phyloP scores from a whole-genome alignment of 306 rosid genomes.

The Corylus heterophylla region DNA sequence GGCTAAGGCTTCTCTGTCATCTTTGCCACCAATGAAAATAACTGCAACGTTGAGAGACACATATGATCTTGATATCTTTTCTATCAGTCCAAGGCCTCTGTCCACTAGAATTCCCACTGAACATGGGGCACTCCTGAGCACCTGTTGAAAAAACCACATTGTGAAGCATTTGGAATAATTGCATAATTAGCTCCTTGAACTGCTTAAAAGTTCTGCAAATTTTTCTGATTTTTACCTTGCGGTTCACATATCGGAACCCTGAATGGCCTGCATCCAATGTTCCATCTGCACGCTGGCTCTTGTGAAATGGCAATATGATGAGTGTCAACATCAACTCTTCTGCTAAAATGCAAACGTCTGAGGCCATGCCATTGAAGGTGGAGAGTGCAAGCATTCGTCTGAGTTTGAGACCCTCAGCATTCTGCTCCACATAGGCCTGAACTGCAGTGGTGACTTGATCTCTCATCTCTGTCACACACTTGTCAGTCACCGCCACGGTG shows the following conservation, averaged over 20 bases:
- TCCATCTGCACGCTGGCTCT: conserved; percentile 55
- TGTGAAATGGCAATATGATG: conserved; percentile 84
- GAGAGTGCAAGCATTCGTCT: conserved; percentile 64
- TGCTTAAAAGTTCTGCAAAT: neutral
- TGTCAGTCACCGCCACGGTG: conserved; percentile 52
- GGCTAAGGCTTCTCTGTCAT: conserved; percentile 85
- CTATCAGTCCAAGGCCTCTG: conserved; percentile 78
- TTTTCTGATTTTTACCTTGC: conserved; percentile 57
- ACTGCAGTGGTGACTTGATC: conserved; percentile 55
- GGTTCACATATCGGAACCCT: conserved; percentile 76
- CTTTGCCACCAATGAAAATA: conserved; percentile 86
- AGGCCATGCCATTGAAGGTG: conserved; percentile 58
- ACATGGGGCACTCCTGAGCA: conserved; percentile 73
- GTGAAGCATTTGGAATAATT: neutral
- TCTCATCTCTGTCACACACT: conserved; percentile 50
- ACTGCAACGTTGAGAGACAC: conserved; percentile 57
- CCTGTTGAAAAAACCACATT: conserved; percentile 44
- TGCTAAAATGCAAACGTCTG: conserved; percentile 65
- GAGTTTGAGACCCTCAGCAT: conserved; percentile 49
- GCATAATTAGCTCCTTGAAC: neutral
- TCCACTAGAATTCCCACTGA: conserved; percentile 90
- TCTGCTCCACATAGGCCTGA: conserved; percentile 47
- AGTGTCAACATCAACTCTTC: conserved; percentile 72
- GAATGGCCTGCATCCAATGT: conserved; percentile 53
- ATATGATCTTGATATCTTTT: conserved; percentile 46